A percentile compares a stretch with the other conserved stretches of the same genome.
These are phyloP conservation scores for Penicillium ucsense DNA, from an alignment of 495 filamentous ascomycete species.

Conservation along the genomic window DNA sequence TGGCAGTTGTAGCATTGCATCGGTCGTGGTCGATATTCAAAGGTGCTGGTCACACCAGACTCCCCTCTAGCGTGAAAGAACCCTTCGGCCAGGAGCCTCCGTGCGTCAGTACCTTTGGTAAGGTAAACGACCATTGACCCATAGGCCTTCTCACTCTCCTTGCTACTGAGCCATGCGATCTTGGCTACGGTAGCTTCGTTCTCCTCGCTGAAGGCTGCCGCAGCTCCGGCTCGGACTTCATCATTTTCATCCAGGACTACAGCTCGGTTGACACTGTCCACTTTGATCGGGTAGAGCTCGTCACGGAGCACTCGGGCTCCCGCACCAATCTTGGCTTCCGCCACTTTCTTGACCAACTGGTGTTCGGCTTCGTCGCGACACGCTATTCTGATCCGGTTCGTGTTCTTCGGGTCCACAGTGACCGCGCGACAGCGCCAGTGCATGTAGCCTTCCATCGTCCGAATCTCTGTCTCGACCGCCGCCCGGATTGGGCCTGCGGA, in stretches of 20 bases:
- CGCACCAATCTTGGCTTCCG: conserved; percentile 10
- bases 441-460: conserved; percentile 10
- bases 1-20: conserved; percentile 20
- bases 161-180: conserved; percentile 24
- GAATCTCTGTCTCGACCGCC: conserved; percentile 19
- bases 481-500: conserved; percentile 16
- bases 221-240: conserved; percentile 5
- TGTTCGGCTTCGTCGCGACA: conserved; percentile 4
- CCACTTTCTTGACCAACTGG: conserved; percentile 19
- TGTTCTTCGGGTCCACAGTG: conserved; percentile 13
- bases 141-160: conserved; percentile 20
- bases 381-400: conserved; percentile 16
- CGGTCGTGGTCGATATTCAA: conserved; percentile 18
- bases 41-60: conserved; percentile 17
- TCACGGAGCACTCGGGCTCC: conserved; percentile 22
- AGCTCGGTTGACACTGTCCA: conserved; percentile 21
- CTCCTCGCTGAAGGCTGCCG: conserved; percentile 12
- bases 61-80: conserved; percentile 18
- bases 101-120: conserved; percentile 17
- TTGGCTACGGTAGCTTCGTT: conserved; percentile 15
- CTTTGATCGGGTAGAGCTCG: conserved; percentile 24
- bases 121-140: conserved; percentile 26
- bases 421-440: conserved; percentile 22
- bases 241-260: conserved; percentile 17
- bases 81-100: conserved; percentile 15